These are phyloP conservation scores for Thelonectria discophora DNA, from an alignment of 2,329 filamentous ascomycete species.

Conservation along the genomic window DNA sequence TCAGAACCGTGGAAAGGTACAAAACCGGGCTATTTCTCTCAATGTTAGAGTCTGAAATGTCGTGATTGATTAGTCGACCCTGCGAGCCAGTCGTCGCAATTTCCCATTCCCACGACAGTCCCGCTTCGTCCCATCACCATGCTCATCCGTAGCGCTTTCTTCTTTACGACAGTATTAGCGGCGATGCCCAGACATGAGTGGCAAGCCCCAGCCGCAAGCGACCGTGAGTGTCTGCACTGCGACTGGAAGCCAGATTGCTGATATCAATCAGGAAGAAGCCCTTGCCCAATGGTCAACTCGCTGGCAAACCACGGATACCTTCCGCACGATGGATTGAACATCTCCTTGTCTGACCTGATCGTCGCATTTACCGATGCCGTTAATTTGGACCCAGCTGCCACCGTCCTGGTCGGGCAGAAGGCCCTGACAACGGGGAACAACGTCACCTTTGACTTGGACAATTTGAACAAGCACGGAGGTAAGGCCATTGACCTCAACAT, in stretches of 20 bases:
- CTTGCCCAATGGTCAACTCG: slow-evolving; percentile 21
- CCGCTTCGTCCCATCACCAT: slow-evolving; percentile 7
- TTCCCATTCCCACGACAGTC: no score
- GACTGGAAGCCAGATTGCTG: background rate
- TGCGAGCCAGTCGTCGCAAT: no score
- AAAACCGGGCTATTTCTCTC: background rate
- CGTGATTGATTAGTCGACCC: no score
- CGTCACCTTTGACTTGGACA: slow-evolving; percentile 35
- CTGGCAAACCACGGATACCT: slow-evolving; percentile 21
- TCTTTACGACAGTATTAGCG: slow-evolving; percentile 26
- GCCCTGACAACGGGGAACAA: slow-evolving; percentile 33
- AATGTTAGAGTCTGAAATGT: background rate
- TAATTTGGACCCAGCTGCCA: slow-evolving; percentile 38
- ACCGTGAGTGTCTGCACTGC: slow-evolving; percentile 22
- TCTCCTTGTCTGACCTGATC: slow-evolving; percentile 15
- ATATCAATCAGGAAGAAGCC: slow-evolving; percentile 21
- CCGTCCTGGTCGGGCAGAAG: slow-evolving; percentile 33
- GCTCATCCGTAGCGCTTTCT: slow-evolving; percentile 29
- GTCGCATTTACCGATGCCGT: slow-evolving; percentile 34
- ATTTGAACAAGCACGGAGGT: slow-evolving; percentile 34
- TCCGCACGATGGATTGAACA: slow-evolving; percentile 15
- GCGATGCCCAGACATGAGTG: slow-evolving; percentile 32
- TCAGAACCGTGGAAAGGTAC: background rate
- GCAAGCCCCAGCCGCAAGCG: slow-evolving; percentile 21
- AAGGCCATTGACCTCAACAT: no score